These are phyloP conservation scores for Tulasnella sp. DNA, from an alignment of 768 basidiomycete species.

Conservation along the genomic window DNA sequence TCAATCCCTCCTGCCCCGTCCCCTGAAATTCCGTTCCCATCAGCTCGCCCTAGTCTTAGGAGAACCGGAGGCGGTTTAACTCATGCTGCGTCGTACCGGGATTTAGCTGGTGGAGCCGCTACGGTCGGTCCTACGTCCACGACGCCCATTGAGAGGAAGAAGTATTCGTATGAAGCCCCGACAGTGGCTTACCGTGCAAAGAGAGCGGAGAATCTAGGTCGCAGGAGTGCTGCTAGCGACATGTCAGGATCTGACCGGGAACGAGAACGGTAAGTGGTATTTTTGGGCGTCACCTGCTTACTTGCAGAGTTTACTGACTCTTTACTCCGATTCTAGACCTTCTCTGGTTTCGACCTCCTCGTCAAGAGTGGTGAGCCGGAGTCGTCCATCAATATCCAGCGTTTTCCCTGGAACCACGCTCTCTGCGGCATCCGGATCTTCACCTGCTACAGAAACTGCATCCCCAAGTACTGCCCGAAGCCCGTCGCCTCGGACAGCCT, in stretches of 20 bases:
- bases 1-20: conserved; percentile 12
- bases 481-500: conserved; percentile 6
- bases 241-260: conserved; percentile 20
- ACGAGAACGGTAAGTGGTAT: conserved; percentile 1
- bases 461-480: conserved; percentile 14
- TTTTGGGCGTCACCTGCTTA: background rate
- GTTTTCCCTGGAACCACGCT: conserved; percentile 45
- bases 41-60: background rate
- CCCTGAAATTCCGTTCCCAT: background rate
- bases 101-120: conserved; percentile 8
- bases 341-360: conserved; percentile 73
- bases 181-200: conserved; percentile 79
- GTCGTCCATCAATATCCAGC: conserved; percentile 65
- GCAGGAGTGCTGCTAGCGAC: background rate
- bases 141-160: background rate
- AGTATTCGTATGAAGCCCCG: conserved; percentile 58
- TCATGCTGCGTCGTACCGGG: conserved; percentile 16
- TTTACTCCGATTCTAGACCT: conserved; percentile 40
- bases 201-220: conserved; percentile 22
- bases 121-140: conserved; percentile 1
- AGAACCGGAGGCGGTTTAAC: background rate
- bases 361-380: conserved; percentile 51
- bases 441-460: conserved; percentile 5
- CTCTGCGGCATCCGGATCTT: conserved; percentile 7
- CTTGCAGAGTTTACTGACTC: background rate